Conservation (phyloP, 305 asterid genomes). For the Fraxinus sp. region DNA sequence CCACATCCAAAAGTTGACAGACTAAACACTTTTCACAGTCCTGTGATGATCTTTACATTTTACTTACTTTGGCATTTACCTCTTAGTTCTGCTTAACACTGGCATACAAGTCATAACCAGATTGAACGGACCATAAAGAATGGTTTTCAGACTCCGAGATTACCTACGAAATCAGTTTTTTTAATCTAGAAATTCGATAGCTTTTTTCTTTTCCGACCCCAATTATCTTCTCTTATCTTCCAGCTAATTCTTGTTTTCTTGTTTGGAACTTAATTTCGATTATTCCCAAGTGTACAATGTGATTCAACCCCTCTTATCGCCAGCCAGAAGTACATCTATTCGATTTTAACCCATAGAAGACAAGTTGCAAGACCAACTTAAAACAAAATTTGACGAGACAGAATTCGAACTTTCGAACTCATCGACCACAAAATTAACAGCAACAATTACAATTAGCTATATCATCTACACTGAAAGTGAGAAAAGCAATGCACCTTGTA, state of each 20-base stretch:
- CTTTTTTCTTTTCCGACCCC: background rate
- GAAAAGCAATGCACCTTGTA: slow-evolving; percentile 60
- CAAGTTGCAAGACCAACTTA: background rate
- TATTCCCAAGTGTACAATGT: background rate
- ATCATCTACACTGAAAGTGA: background rate
- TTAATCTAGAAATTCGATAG: background rate
- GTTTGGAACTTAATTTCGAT: background rate
- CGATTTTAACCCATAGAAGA: slow-evolving; percentile 5
- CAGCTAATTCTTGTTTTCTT: background rate
- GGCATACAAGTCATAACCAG: background rate
- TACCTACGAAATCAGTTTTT: background rate
- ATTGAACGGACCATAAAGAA: background rate
- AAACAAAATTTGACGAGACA: background rate
- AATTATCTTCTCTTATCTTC: slow-evolving; percentile 4
- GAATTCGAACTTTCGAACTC: background rate
- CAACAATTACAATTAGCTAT: background rate
- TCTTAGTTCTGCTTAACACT: background rate
- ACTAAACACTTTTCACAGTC: background rate
- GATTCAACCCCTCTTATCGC: background rate
- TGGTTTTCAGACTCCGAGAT: background rate
- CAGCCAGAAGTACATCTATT: slow-evolving; percentile 7
- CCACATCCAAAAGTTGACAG: background rate
- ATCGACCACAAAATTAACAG: slow-evolving; percentile 3
- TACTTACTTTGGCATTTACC: background rate
- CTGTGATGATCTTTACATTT: background rate